These are phyloP conservation scores for Naganishia friedmannii DNA, from an alignment of 768 basidiomycete species.

Conservation along the genomic window DNA sequence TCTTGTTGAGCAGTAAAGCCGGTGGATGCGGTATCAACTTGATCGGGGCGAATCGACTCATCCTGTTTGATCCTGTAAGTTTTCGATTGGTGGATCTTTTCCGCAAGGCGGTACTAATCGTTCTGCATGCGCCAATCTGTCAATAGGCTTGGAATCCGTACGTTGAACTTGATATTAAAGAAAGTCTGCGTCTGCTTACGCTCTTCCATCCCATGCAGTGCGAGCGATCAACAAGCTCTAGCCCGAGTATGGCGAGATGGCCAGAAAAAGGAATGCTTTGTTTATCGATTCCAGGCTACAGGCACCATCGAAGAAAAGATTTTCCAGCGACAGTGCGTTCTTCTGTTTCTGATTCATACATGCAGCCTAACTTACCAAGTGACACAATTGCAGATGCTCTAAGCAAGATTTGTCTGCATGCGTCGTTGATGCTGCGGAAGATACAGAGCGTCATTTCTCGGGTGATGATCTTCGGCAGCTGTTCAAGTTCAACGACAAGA, in stretches of 20 bases:
- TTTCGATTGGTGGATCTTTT: conserved; percentile 41
- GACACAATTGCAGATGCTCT: conserved; percentile 53
- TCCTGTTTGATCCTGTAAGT: conserved; percentile 56
- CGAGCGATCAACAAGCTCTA: conserved; percentile 94
- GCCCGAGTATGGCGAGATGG: conserved; percentile 99
- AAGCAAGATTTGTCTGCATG: conserved; percentile 96
- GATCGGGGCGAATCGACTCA: conserved; percentile 52
- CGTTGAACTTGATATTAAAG: background rate
- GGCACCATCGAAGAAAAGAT: conserved; percentile 99
- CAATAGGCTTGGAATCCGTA: conserved; percentile 34
- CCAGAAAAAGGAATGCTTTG: conserved; percentile 99
- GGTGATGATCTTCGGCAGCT: conserved; percentile 81
- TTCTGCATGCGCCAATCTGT: background rate
- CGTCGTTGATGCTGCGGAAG: conserved; percentile 97
- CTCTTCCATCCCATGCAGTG: conserved; percentile 53
- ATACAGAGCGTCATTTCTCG: conserved; percentile 92
- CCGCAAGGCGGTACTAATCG: background rate
- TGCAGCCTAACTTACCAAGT: background rate
- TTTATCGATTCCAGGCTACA: conserved; percentile 94
- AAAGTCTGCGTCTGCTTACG: background rate
- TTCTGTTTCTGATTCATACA: background rate
- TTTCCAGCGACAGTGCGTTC: conserved; percentile 82
- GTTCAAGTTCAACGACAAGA: conserved; percentile 83
- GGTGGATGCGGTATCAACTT: conserved; percentile 54
- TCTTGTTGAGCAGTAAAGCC: conserved; percentile 52